Base-by-base conservation (phyloP, 1,139 yeast genomes). In the Magnusiomyces suaveolens region DNA sequence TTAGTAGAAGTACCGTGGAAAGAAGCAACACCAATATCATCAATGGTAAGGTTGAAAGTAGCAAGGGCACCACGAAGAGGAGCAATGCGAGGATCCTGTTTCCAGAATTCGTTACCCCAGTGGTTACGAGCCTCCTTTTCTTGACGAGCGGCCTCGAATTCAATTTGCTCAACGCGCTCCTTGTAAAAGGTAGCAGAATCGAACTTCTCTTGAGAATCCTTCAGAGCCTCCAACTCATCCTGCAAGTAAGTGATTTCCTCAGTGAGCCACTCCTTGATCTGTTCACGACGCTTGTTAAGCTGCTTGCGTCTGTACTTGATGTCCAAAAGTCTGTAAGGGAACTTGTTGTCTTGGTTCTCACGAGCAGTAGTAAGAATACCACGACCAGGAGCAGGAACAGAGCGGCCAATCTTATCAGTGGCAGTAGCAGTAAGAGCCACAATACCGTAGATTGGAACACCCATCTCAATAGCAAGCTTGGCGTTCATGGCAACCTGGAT, bases 341-440 rank as follows among this genome's bases (percentile, higher is more conserved):
- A 85, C 75, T 87, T 86, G 77, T 85, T 78, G 66, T 80, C 80
- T 64, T 90, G 89, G 65, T 84, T 90, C 75, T 92, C 99, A 70
- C 95, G 86, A 57, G 98, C 98, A 66, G 96, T 87, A 60, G 98
- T 92, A 77, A 92, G 81, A 64, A 92, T 85, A 84, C 99, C 99
- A 77, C 90, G 89, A 72, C 99, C 99, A 74, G 99, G 99, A 69
- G 98, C 98, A 63, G 99, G 99, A 64, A 92, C 94, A 54, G 97
- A 90, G 76, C 97, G 86, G 69, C 97, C 97, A 72, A 90, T 92
- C 83, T 90, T 92, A 73, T 92, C 99, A 59, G 96, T 82, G 56
- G 98, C 98, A 67, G 97, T 94, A 53, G 96, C 90, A 60, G 96
- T 80, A 81, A 90, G 75, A 56, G 95, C 98, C 66, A 90, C 79